Evolutionary conservation across 352 stramenopile genomes (phyloP).

Genomic region (Pythium phragmitis): DNA sequence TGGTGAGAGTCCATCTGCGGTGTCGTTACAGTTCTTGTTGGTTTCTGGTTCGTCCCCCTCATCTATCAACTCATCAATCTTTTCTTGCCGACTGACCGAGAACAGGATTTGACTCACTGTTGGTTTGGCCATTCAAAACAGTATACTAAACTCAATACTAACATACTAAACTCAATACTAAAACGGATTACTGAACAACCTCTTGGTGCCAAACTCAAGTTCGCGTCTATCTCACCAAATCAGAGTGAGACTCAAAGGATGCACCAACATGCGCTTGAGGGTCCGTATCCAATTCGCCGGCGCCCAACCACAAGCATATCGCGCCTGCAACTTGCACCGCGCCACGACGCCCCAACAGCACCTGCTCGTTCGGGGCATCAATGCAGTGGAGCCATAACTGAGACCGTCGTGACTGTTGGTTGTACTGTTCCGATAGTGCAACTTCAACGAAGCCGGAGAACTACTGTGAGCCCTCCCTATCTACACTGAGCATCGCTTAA

Average conservation of each 20-base stretch:
- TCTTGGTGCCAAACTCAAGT: background rate
- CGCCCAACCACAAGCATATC: too few relatives aligned
- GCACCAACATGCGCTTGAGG: background rate
- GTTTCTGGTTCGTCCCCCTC: conserved; percentile 22
- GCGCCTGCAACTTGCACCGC: too few relatives aligned
- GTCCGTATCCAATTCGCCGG: background rate
- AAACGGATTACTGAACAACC: conserved; percentile 13
- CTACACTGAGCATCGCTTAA: background rate
- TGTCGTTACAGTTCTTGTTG: conserved; percentile 8
- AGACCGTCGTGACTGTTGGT: background rate
- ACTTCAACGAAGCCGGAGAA: conserved; percentile 21
- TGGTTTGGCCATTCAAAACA: conserved; percentile 16
- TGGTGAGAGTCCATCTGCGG: conserved; percentile 1
- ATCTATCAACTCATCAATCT: conserved; percentile 17
- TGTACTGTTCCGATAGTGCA: conserved; percentile 10
- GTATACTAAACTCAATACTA: conserved; percentile 23
- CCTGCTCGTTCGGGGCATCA: too few relatives aligned
- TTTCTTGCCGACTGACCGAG: background rate
- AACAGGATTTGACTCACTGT: conserved; percentile 1
- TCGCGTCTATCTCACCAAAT: conserved; percentile 7
- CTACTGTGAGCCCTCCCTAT: conserved; percentile 4
- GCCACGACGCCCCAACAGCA: too few relatives aligned
- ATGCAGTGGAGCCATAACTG: too few relatives aligned
- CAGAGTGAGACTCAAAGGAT: conserved; percentile 4
- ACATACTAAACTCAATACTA: conserved; percentile 28